A percentile compares a stretch with the other conserved stretches of the same genome.
These are phyloP conservation scores for Coemansia sp. DNA, from an alignment of 192 early-diverging fungal genomes.

Conservation along the genomic window DNA sequence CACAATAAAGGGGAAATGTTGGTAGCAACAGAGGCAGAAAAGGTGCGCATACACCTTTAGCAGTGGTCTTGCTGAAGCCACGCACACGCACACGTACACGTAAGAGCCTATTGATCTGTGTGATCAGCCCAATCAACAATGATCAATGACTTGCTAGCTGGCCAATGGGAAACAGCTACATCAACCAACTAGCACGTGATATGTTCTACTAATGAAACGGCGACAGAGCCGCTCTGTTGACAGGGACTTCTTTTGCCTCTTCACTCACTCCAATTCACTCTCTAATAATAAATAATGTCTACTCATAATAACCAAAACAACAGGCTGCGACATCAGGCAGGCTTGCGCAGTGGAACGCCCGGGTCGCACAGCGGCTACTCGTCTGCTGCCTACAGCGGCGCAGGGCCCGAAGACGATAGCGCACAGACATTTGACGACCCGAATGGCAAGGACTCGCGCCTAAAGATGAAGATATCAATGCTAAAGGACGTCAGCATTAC, in stretches of 20 bases:
- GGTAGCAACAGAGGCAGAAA: background rate
- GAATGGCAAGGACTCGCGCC: constrained; percentile 48
- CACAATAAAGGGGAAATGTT: background rate
- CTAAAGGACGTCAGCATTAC: constrained; percentile 54
- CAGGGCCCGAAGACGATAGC: background rate
- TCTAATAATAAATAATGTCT: constrained; percentile 4
- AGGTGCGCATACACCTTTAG: background rate
- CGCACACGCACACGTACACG: background rate
- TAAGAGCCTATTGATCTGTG: background rate
- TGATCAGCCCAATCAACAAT: background rate
- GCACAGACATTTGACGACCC: constrained; percentile 34
- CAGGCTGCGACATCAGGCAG: constrained; percentile 23
- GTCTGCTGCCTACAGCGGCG: constrained; percentile 9
- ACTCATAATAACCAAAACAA: constrained; percentile 14
- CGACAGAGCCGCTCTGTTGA: no score
- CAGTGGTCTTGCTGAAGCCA: background rate
- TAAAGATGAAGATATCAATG: constrained; percentile 45
- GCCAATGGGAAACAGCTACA: background rate
- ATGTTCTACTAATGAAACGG: background rate
- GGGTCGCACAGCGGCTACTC: constrained; percentile 16
- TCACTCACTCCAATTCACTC: background rate
- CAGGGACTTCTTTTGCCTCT: no score
- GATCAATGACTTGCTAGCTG: background rate
- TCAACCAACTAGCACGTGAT: background rate
- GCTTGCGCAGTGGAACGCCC: background rate